Conservation (phyloP, 1,284 basidiomycete genomes). For the Spongiforma sp. region DNA sequence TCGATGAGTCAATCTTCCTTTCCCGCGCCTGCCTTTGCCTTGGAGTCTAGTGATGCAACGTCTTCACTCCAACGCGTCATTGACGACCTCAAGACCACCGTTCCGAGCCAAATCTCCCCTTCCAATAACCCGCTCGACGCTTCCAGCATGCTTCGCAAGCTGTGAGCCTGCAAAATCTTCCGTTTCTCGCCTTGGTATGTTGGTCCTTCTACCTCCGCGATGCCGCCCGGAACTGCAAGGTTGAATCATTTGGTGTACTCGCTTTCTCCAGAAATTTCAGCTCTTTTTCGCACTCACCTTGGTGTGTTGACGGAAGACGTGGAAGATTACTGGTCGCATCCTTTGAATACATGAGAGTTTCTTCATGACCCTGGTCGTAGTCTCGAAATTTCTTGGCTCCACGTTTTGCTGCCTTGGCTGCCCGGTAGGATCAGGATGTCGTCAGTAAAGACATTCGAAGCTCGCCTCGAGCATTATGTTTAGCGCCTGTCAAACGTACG, state of each 20-base stretch:
- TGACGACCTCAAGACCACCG: conserved; percentile 79
- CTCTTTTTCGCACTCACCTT: conserved; percentile 75
- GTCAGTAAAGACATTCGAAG: conserved; percentile 88
- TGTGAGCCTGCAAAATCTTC: conserved; percentile 62
- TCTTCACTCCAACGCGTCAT: conserved; percentile 84
- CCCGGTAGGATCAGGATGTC: conserved; percentile 71
- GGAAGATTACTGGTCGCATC: conserved; percentile 59
- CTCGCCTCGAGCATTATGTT: conserved; percentile 91
- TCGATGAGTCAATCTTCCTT: conserved; percentile 53
- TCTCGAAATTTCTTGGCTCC: conserved; percentile 86
- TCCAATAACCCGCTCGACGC: conserved; percentile 46
- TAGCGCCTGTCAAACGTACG: conserved; percentile 70
- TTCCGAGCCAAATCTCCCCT: conserved; percentile 48
- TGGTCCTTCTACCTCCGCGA: conserved; percentile 61
- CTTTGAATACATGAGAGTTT: conserved; percentile 72
- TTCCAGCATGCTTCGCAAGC: conserved; percentile 50
- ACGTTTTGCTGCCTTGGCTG: conserved; percentile 84
- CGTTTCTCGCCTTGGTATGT: conserved; percentile 70
- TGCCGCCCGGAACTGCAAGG: conserved; percentile 76
- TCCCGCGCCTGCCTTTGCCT: conserved; percentile 43
- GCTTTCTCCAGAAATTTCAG: conserved; percentile 63
- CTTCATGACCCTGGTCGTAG: conserved; percentile 59
- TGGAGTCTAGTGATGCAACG: conserved; percentile 73
- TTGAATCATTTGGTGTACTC: conserved; percentile 70
- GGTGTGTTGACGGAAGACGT: conserved; percentile 82